These are phyloP conservation scores for Blumeria hordei DNA, from an alignment of 2,329 filamentous ascomycete genomes.

Conservation along the genomic window DNA sequence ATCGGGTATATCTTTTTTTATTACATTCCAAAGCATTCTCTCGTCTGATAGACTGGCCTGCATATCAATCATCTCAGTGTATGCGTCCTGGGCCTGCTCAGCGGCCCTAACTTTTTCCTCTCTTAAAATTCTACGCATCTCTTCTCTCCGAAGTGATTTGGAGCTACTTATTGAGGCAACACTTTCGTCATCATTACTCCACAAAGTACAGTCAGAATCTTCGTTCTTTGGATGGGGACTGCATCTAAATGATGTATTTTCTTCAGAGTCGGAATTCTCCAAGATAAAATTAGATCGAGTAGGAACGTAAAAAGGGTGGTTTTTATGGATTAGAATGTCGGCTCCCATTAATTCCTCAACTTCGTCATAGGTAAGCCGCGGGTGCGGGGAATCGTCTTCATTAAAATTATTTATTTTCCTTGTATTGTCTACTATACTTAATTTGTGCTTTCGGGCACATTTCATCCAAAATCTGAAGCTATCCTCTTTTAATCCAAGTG, in stretches of 20 bases:
- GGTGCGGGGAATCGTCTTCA: background rate
- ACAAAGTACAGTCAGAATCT: too few species aligned
- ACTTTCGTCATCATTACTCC: background rate
- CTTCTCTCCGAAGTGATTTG: background rate
- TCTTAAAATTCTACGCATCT: background rate
- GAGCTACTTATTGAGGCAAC: background rate
- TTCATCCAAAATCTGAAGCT: slow-evolving; percentile 25
- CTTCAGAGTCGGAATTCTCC: too few species aligned
- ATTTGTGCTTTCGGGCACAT: slow-evolving; percentile 24
- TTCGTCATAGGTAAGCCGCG: slow-evolving; percentile 16
- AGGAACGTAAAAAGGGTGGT: too few species aligned
- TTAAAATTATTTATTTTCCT: background rate
- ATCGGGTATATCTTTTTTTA: slow-evolving; percentile 11
- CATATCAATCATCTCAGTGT: slow-evolving; percentile 11
- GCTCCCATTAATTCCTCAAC: slow-evolving; percentile 10
- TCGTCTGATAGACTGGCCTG: slow-evolving; percentile 10
- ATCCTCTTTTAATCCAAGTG: slow-evolving; percentile 25
- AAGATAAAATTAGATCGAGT: too few species aligned
- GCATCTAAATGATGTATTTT: too few species aligned
- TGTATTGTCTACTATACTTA: slow-evolving; percentile 22
- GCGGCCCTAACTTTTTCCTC: background rate
- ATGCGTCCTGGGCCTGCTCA: slow-evolving; percentile 7
- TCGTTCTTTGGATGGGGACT: too few species aligned
- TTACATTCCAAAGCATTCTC: slow-evolving; percentile 10
- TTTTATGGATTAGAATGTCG: too few species aligned